Percentiles rank a stretch among this genome's conserved stretches.
Conservation (phyloP, 768 basidiomycete genomes). For the Boletus edulis region DNA sequence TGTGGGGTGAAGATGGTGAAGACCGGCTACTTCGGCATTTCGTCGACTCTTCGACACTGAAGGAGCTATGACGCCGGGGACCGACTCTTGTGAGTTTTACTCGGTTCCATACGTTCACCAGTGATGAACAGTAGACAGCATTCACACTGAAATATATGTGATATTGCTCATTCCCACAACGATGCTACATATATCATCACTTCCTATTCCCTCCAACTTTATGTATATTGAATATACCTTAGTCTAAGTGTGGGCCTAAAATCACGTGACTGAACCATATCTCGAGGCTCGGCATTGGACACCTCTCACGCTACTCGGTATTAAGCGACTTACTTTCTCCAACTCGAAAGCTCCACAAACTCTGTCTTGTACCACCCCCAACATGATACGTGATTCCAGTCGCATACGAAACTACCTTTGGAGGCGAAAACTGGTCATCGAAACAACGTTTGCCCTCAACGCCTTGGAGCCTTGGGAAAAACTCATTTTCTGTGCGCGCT, state of each 20-base stretch:
- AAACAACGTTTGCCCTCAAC: conserved; percentile 56
- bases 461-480: conserved; percentile 74
- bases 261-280: background rate
- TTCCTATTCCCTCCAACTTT: conserved; percentile 9
- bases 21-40: conserved; percentile 31
- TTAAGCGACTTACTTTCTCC: background rate
- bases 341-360: background rate
- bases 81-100: conserved; percentile 12
- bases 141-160: background rate
- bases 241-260: background rate
- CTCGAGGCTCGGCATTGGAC: too few relatives aligned
- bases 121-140: conserved; percentile 11
- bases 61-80: conserved; percentile 24
- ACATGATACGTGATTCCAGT: conserved; percentile 12
- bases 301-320: conserved; percentile 7
- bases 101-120: background rate
- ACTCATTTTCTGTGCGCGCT: conserved; percentile 50
- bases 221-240: conserved; percentile 18
- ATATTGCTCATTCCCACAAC: conserved; percentile 1
- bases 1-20: conserved; percentile 53
- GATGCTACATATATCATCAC: conserved; percentile 12
- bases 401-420: conserved; percentile 40
- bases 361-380: background rate
- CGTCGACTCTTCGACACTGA: conserved; percentile 28
- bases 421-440: conserved; percentile 54